phyloP scores from a whole-genome alignment of 2,329 filamentous ascomycete species.

The Daldinia eschscholtzii region DNA sequence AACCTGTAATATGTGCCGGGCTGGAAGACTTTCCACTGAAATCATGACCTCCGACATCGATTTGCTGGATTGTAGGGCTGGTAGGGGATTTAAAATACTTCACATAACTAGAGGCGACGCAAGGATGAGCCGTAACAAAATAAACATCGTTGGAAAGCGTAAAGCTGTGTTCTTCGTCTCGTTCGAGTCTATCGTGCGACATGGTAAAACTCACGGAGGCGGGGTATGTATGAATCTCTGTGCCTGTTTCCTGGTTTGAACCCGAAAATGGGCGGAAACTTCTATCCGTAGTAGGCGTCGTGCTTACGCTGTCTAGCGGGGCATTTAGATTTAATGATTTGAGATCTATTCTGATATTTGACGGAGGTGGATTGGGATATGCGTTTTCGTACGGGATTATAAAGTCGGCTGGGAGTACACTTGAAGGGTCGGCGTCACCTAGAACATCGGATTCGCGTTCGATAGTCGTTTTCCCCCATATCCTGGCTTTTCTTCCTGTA shows the following conservation, averaged over 20 bases:
- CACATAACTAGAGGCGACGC: constrained; percentile 68
- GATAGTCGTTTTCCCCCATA: constrained; percentile 71
- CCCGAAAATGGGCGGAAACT: constrained; percentile 57
- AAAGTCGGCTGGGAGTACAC: constrained; percentile 71
- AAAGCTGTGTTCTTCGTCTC: constrained; percentile 58
- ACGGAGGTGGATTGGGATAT: constrained; percentile 63
- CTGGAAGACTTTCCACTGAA: constrained; percentile 60
- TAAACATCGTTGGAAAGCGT: constrained; percentile 69
- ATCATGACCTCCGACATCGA: constrained; percentile 64
- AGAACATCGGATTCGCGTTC: constrained; percentile 72
- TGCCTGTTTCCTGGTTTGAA: constrained; percentile 47
- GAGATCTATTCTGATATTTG: constrained; percentile 62
- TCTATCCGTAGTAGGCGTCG: constrained; percentile 60
- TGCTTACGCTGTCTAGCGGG: constrained; percentile 59
- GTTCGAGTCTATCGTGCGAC: constrained; percentile 56
- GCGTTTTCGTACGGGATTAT: constrained; percentile 70
- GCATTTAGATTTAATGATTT: constrained; percentile 64
- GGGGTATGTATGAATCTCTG: constrained; percentile 56
- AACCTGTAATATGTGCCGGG: constrained; percentile 63
- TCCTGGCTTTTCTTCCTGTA: constrained; percentile 67
- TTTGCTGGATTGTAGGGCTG: constrained; percentile 70
- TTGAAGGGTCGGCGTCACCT: constrained; percentile 67
- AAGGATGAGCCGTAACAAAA: constrained; percentile 76
- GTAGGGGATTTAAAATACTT: constrained; percentile 70
- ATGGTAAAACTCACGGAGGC: constrained; percentile 59